phyloP scores from a whole-genome alignment of 176 grass and related monocot genomes.

The Hordeum marinum region DNA sequence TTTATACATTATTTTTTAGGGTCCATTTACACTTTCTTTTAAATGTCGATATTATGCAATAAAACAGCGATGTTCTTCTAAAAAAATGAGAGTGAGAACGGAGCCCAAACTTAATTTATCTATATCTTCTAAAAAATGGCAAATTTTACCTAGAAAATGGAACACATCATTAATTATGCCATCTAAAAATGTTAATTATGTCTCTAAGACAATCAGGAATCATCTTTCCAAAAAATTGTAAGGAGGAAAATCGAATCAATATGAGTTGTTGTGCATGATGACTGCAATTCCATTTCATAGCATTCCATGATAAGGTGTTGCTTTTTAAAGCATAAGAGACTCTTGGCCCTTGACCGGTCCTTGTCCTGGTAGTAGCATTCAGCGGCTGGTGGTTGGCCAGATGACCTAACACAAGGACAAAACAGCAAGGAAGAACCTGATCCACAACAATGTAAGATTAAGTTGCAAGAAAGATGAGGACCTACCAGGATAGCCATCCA shows the following conservation, averaged over 20 bases:
- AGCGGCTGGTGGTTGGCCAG: background rate
- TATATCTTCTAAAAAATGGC: background rate
- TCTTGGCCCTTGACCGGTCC: background rate
- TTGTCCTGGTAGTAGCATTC: background rate
- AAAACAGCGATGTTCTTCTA: no score
- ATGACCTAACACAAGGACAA: background rate
- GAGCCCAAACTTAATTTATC: background rate
- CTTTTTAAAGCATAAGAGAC: background rate
- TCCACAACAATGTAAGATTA: background rate
- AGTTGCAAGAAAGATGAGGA: slow-evolving; percentile 13
- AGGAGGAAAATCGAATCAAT: background rate
- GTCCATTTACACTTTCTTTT: no score
- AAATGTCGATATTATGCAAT: no score
- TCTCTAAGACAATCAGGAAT: no score
- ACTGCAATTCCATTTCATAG: no score
- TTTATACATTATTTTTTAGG: no score
- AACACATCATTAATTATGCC: background rate
- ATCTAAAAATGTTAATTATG: background rate
- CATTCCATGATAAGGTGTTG: background rate
- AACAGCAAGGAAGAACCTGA: background rate
- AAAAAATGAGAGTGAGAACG: no score
- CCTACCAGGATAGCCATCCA: background rate
- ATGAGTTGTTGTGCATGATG: background rate
- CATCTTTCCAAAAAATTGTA: background rate
- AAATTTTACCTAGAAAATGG: background rate